phyloP scores from a whole-genome alignment of 352 stramenopile species.

The Bremia lactucae region DNA sequence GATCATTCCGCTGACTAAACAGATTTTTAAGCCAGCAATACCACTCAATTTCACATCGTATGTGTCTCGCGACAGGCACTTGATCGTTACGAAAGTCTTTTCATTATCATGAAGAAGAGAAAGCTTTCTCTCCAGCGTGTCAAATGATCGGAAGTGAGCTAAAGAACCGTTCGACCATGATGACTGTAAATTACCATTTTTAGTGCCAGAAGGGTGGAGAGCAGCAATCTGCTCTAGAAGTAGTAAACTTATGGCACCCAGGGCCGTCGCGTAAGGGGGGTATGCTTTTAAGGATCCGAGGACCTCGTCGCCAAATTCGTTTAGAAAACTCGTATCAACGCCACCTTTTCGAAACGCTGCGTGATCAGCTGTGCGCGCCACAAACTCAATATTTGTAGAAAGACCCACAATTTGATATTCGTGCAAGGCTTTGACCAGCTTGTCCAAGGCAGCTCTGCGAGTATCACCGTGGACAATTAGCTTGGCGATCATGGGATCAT shows the following conservation, averaged over 20 bases:
- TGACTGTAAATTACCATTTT: slow-evolving; percentile 36
- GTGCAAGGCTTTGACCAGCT: slow-evolving; percentile 74
- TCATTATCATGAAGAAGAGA: slow-evolving; percentile 34
- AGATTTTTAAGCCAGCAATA: slow-evolving; percentile 9
- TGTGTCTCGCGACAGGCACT: slow-evolving; percentile 26
- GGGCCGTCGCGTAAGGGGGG: slow-evolving; percentile 48
- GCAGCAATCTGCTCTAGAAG: slow-evolving; percentile 46
- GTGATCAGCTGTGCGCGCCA: slow-evolving; percentile 83
- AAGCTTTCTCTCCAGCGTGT: slow-evolving; percentile 40
- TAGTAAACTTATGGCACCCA: slow-evolving; percentile 68
- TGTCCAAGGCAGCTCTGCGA: slow-evolving; percentile 72
- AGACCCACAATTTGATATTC: slow-evolving; percentile 90
- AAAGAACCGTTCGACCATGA: slow-evolving; percentile 46
- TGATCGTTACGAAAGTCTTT: slow-evolving; percentile 29
- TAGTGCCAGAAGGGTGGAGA: slow-evolving; percentile 21
- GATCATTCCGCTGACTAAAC: slow-evolving; percentile 27
- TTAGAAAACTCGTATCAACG: slow-evolving; percentile 90
- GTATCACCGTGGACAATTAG: slow-evolving; percentile 86
- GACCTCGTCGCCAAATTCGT: slow-evolving; percentile 82
- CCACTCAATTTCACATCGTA: slow-evolving; percentile 32
- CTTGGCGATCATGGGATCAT: slow-evolving; percentile 92
- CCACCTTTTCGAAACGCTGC: slow-evolving; percentile 81
- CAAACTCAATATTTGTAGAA: slow-evolving; percentile 92
- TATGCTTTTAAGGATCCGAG: slow-evolving; percentile 46
- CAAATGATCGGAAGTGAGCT: slow-evolving; percentile 52